These are phyloP conservation scores for Macroventuria anomochaeta DNA, from an alignment of 2,329 filamentous ascomycete species.

Conservation along the genomic window DNA sequence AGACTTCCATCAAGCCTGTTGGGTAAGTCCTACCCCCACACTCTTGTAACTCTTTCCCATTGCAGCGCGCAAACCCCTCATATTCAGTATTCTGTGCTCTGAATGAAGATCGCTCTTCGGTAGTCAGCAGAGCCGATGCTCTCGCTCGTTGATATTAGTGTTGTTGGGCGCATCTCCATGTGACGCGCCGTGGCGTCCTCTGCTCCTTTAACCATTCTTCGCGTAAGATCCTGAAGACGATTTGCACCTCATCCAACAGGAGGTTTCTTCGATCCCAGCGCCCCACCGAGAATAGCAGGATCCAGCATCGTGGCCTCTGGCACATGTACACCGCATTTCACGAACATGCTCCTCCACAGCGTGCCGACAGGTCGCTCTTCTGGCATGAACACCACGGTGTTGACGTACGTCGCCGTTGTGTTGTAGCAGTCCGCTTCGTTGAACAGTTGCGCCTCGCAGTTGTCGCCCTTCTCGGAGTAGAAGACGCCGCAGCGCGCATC, in stretches of 20 bases:
- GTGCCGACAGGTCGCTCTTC: conserved; percentile 44
- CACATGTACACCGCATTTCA: conserved; percentile 42
- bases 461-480: conserved; percentile 42
- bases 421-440: conserved; percentile 39
- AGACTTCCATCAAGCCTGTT: no score
- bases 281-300: conserved; percentile 36
- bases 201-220: background rate
- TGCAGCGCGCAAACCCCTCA: no score
- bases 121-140: no score
- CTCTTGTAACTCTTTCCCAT: no score
- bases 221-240: background rate
- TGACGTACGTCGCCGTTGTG: conserved; percentile 38
- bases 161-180: background rate
- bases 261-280: conserved; percentile 30
- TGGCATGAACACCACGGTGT: conserved; percentile 47
- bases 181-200: background rate
- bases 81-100: no score
- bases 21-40: no score
- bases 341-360: conserved; percentile 45
- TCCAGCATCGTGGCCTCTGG: conserved; percentile 39
- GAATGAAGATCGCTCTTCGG: no score
- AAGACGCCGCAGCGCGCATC: conserved; percentile 46
- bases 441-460: conserved; percentile 46
- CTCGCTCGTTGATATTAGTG: no score
- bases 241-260: background rate